These are phyloP conservation scores for Recurvomyces mirabilis DNA, from an alignment of 495 filamentous ascomycete genomes.

Conservation along the genomic window DNA sequence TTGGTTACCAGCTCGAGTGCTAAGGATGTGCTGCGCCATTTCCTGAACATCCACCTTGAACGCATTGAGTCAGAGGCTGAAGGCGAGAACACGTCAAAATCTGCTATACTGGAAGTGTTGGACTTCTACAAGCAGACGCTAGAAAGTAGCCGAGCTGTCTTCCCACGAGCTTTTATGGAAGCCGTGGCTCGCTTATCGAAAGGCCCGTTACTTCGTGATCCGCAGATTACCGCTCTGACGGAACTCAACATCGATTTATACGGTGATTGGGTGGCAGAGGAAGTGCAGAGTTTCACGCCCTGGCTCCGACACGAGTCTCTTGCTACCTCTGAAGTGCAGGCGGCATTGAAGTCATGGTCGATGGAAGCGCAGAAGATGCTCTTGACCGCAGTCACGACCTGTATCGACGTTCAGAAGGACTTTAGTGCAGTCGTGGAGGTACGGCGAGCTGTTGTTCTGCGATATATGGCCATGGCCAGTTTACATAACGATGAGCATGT, in stretches of 20 bases:
- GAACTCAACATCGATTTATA: slow-evolving; percentile 74
- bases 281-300: slow-evolving; percentile 77
- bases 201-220: slow-evolving; percentile 57
- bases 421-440: background rate
- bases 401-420: background rate
- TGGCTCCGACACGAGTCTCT: slow-evolving; percentile 81
- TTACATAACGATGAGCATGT: slow-evolving; percentile 22
- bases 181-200: slow-evolving; percentile 58
- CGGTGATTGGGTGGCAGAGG: slow-evolving; percentile 69
- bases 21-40: slow-evolving; percentile 69
- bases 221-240: slow-evolving; percentile 49
- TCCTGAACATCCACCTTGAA: slow-evolving; percentile 61
- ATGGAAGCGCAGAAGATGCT: slow-evolving; percentile 38
- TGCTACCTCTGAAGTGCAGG: slow-evolving; percentile 48
- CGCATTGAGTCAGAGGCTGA: slow-evolving; percentile 40
- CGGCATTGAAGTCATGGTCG: slow-evolving; percentile 64
- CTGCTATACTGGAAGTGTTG: slow-evolving; percentile 29
- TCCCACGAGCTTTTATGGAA: slow-evolving; percentile 61
- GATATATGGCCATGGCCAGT: slow-evolving; percentile 5
- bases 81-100: background rate
- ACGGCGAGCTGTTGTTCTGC: slow-evolving; percentile 4
- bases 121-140: slow-evolving; percentile 67
- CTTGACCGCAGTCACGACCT: slow-evolving; percentile 2
- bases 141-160: slow-evolving; percentile 58
- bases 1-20: slow-evolving; percentile 72